A percentile compares a stretch with the other conserved stretches of the same genome.
These are phyloP conservation scores for Fusarium secorum DNA, from an alignment of 2,329 filamentous ascomycete genomes.

Conservation along the genomic window DNA sequence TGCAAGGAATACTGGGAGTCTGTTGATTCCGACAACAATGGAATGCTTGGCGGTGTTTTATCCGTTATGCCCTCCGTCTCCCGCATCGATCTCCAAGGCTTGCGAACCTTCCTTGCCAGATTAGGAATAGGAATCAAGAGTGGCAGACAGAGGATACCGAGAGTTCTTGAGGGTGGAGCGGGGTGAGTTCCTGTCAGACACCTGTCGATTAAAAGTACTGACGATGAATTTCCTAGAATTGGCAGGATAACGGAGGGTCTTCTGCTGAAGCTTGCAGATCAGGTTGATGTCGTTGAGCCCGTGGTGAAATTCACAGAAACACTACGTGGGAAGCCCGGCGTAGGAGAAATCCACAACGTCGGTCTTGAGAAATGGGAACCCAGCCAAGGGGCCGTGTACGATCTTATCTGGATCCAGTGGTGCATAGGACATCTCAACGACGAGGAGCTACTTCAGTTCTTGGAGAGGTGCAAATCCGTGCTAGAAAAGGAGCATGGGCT, in stretches of 20 bases:
- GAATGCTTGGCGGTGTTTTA: conserved; percentile 90
- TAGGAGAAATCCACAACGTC: conserved; percentile 71
- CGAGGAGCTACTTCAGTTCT: conserved; percentile 71
- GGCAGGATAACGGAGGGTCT: conserved; percentile 83
- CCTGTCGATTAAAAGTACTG: too few species aligned
- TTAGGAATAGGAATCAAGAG: conserved; percentile 57
- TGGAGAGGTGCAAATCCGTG: conserved; percentile 65
- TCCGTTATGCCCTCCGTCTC: conserved; percentile 69
- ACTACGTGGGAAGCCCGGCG: conserved; percentile 64
- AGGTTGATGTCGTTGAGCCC: conserved; percentile 86
- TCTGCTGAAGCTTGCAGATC: conserved; percentile 71
- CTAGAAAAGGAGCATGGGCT: conserved; percentile 41
- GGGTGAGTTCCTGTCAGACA: too few species aligned
- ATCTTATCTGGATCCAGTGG: conserved; percentile 91
- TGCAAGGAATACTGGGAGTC: conserved; percentile 58
- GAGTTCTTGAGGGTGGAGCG: conserved; percentile 51
- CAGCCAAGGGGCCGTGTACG: conserved; percentile 63
- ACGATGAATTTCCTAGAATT: conserved; percentile 60
- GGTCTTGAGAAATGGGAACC: conserved; percentile 77
- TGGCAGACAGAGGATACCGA: conserved; percentile 42
- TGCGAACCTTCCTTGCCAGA: conserved; percentile 73
- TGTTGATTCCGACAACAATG: conserved; percentile 60
- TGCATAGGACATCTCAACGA: conserved; percentile 86
- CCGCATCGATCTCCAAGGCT: conserved; percentile 73
- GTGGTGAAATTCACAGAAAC: conserved; percentile 79